A percentile compares a stretch with the other conserved stretches of the same genome.
Evolutionary conservation across 2,329 filamentous ascomycete species (phyloP).

Genomic region (Nakataea oryzae): DNA sequence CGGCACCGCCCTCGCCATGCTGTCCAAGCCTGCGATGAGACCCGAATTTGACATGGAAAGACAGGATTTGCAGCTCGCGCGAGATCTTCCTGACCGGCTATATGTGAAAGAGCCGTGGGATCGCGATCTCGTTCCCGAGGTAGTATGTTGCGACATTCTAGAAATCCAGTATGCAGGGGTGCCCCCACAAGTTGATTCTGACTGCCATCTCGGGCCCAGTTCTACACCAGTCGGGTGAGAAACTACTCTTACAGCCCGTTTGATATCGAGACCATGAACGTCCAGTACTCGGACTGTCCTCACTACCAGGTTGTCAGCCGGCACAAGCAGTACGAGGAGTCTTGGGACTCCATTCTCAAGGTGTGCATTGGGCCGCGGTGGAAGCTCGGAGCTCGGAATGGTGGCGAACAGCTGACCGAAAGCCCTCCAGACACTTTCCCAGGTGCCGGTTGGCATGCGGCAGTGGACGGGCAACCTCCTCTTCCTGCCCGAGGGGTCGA

Average conservation of each 20-base stretch:
- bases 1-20: neutral
- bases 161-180: too few species aligned
- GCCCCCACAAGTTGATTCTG: neutral
- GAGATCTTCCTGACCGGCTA: neutral
- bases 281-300: neutral
- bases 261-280: neutral
- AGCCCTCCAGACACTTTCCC: neutral
- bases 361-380: too few species aligned
- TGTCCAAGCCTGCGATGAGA: neutral
- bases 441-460: neutral
- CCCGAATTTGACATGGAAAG: neutral
- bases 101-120: neutral
- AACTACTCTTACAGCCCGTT: neutral
- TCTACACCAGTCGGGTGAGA: neutral
- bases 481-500: neutral
- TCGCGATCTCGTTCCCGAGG: neutral
- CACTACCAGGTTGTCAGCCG: neutral
- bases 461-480: neutral
- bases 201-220: neutral
- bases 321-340: neutral
- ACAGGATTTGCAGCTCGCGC: neutral
- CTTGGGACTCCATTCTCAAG: neutral
- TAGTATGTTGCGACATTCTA: too few species aligned
- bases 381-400: neutral
- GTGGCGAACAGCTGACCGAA: neutral